phyloP scores from a whole-genome alignment of 1,284 basidiomycete genomes.

The Amylostereum areolatum region DNA sequence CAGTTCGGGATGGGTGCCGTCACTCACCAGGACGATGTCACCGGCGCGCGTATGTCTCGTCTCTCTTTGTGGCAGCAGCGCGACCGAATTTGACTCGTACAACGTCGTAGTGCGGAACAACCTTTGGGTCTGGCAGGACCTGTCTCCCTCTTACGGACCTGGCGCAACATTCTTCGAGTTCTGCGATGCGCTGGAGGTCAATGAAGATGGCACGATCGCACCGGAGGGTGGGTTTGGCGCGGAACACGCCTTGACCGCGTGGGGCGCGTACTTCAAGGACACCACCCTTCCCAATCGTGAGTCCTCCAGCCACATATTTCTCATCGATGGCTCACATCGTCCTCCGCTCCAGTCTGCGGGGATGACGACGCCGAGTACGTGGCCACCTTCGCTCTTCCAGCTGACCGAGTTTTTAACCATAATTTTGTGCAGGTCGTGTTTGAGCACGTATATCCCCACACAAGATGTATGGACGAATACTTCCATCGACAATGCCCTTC shows the following conservation, averaged over 20 bases:
- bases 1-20: conserved; percentile 52
- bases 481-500: conserved; percentile 40
- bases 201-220: conserved; percentile 51
- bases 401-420: background rate
- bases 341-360: conserved; percentile 35
- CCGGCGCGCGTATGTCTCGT: conserved; percentile 41
- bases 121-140: conserved; percentile 49
- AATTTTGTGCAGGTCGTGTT: conserved; percentile 35
- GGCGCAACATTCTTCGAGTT: conserved; percentile 51
- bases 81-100: background rate
- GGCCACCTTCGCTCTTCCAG: background rate
- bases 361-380: conserved; percentile 16
- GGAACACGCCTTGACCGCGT: conserved; percentile 52
- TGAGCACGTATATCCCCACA: conserved; percentile 51
- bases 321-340: background rate
- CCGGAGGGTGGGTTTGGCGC: conserved; percentile 56
- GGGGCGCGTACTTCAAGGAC: conserved; percentile 51
- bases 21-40: conserved; percentile 61
- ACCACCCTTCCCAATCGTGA: conserved; percentile 35
- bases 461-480: conserved; percentile 45
- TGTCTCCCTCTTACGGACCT: conserved; percentile 39
- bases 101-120: conserved; percentile 46
- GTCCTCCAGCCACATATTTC: background rate
- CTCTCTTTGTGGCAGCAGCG: background rate
- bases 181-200: conserved; percentile 70